phyloP scores from a whole-genome alignment of 768 basidiomycete species.

The Kwoniella heveanensis region DNA sequence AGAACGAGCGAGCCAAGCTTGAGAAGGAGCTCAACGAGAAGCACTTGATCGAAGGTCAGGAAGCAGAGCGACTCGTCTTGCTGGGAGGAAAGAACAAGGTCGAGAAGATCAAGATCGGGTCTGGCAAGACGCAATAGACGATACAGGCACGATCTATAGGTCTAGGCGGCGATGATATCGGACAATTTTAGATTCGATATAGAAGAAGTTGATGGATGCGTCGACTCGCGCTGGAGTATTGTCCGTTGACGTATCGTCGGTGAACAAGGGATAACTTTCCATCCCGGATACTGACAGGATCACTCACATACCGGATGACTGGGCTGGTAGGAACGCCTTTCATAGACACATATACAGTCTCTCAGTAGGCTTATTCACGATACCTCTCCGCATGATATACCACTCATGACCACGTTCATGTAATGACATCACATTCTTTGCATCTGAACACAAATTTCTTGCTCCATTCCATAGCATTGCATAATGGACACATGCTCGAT shows the following conservation, averaged over 20 bases:
- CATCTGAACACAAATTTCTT: not conserved
- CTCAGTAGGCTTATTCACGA: not conserved
- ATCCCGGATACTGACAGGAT: not conserved
- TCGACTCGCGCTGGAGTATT: too few species aligned
- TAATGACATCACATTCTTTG: not conserved
- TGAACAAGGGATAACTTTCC: not conserved
- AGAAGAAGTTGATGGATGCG: not conserved
- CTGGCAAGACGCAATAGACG: slow-evolving; percentile 22
- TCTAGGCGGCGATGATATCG: not conserved
- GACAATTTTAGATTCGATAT: not conserved
- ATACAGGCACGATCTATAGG: too few species aligned
- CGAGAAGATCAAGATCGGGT: slow-evolving; percentile 21
- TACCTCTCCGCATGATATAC: not conserved
- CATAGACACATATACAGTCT: not conserved
- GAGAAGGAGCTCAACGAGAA: slow-evolving; percentile 76
- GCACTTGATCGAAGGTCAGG: slow-evolving; percentile 87
- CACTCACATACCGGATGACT: not conserved
- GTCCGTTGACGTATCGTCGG: not conserved
- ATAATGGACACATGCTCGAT: not conserved
- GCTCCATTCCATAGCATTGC: too few species aligned
- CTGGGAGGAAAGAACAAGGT: slow-evolving; percentile 43
- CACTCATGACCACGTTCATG: not conserved
- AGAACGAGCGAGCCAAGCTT: slow-evolving; percentile 54
- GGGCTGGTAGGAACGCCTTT: not conserved
- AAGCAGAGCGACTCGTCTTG: slow-evolving; percentile 48